Conservation (phyloP, 768 basidiomycete species). For the Lentinus tigrinus region DNA sequence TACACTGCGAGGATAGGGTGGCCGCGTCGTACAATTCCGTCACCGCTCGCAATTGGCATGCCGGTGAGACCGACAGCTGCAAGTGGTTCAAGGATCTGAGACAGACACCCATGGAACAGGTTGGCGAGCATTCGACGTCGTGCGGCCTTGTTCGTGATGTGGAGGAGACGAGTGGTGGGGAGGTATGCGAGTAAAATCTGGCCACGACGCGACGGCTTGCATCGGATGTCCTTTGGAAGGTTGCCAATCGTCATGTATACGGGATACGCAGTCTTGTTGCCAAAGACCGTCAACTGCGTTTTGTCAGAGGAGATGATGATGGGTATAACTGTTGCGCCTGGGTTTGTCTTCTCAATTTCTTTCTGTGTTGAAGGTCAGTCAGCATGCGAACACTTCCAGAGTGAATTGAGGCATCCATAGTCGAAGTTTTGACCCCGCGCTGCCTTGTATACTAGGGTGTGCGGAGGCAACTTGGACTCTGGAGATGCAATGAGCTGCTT, state of each 20-base stretch:
- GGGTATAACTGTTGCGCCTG: constrained; percentile 22
- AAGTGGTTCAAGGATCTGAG: constrained; percentile 12
- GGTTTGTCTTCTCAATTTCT: constrained; percentile 15
- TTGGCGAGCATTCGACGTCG: constrained; percentile 21
- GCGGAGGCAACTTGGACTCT: background rate
- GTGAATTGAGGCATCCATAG: too few relatives aligned
- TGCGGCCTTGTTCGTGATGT: constrained; percentile 19
- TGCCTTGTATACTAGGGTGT: too few relatives aligned
- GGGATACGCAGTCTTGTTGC: constrained; percentile 23
- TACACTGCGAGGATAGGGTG: constrained; percentile 25
- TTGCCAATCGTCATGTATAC: constrained; percentile 30
- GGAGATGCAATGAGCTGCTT: constrained; percentile 1
- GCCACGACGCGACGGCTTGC: constrained; percentile 23
- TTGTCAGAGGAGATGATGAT: constrained; percentile 25
- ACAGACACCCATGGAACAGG: constrained; percentile 26
- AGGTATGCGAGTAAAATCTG: constrained; percentile 29
- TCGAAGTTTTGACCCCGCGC: too few relatives aligned
- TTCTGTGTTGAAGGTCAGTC: background rate
- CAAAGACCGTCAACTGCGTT: constrained; percentile 22
- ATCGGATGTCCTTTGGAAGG: constrained; percentile 23
- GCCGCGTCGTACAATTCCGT: constrained; percentile 17
- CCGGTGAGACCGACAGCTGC: constrained; percentile 10
- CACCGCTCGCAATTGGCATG: constrained; percentile 19
- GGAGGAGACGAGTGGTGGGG: constrained; percentile 17
- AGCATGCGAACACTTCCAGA: too few relatives aligned